Percentiles rank a stretch among this genome's conserved stretches.
Conservation (phyloP, 352 stramenopile species). For the Globisporangium carolinianum region DNA sequence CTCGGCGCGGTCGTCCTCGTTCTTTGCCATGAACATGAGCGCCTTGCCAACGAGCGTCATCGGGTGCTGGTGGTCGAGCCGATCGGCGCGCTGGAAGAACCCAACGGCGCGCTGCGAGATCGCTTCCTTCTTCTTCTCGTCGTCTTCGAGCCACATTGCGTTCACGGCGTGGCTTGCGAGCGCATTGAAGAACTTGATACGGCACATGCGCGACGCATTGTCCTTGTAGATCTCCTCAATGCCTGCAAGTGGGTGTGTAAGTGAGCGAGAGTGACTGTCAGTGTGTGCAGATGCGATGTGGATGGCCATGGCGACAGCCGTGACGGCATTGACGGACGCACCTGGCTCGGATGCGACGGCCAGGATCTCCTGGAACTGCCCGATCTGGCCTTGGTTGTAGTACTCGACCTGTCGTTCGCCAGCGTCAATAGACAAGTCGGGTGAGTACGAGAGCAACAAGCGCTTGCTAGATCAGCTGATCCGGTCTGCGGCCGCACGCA, state of each 20-base stretch:
- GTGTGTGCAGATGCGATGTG: background rate
- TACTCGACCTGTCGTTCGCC: constrained; percentile 58
- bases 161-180: constrained; percentile 82
- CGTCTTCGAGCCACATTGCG: constrained; percentile 86
- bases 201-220: constrained; percentile 71
- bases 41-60: constrained; percentile 90
- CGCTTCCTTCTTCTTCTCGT: constrained; percentile 81
- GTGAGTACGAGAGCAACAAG: background rate
- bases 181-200: constrained; percentile 88
- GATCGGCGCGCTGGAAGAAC: constrained; percentile 83
- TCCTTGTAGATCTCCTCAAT: constrained; percentile 89
- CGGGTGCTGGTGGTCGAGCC: constrained; percentile 84
- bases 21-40: constrained; percentile 91
- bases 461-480: no score
- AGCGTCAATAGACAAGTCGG: background rate
- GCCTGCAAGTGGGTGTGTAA: constrained; percentile 8
- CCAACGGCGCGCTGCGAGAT: constrained; percentile 75
- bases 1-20: constrained; percentile 87
- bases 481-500: no score
- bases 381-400: constrained; percentile 78
- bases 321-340: background rate
- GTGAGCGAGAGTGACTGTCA: background rate
- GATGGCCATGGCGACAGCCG: background rate
- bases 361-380: constrained; percentile 84
- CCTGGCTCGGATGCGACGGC: constrained; percentile 71